phyloP scores from a whole-genome alignment of 1,284 basidiomycete genomes.

The Leccinum subrobustum region DNA sequence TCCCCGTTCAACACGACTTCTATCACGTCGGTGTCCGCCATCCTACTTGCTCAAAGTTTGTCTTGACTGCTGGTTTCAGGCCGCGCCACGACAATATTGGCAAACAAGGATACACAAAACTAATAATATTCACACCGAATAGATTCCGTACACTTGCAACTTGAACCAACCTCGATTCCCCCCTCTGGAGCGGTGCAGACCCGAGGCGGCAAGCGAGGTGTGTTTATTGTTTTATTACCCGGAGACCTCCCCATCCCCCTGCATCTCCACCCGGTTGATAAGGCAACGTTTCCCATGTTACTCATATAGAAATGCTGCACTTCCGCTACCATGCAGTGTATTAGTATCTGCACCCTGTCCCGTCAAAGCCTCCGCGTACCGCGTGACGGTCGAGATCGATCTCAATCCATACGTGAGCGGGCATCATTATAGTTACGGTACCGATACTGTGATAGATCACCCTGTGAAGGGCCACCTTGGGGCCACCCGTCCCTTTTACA shows the following conservation, averaged over 20 bases:
- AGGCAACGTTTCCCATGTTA: slow-evolving; percentile 2
- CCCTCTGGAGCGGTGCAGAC: not conserved
- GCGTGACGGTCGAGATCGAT: slow-evolving; percentile 25
- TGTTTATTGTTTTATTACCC: not conserved
- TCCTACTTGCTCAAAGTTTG: slow-evolving; percentile 29
- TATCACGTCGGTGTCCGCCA: slow-evolving; percentile 39
- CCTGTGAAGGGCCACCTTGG: slow-evolving; percentile 5
- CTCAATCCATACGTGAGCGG: slow-evolving; percentile 25
- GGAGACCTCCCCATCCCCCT: not conserved
- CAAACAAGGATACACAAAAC: slow-evolving; percentile 33
- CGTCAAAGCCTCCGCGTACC: slow-evolving; percentile 20
- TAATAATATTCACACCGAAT: not conserved
- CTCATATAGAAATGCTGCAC: slow-evolving; percentile 2
- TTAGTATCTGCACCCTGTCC: slow-evolving; percentile 11
- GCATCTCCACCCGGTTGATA: slow-evolving; percentile 5
- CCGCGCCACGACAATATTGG: slow-evolving; percentile 17
- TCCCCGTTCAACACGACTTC: slow-evolving; percentile 36
- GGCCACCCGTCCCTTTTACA: slow-evolving; percentile 18
- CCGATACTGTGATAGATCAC: slow-evolving; percentile 30
- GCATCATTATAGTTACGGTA: slow-evolving; percentile 34
- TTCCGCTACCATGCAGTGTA: not conserved
- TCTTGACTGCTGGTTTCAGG: slow-evolving; percentile 7
- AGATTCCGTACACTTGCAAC: not conserved
- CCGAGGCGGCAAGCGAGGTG: too few relatives aligned
- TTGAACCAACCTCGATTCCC: not conserved